Percentiles rank a stretch among this genome's conserved stretches.
phyloP scores from a whole-genome alignment of 2,329 filamentous ascomycete genomes.

The Aspergillus tamarii region DNA sequence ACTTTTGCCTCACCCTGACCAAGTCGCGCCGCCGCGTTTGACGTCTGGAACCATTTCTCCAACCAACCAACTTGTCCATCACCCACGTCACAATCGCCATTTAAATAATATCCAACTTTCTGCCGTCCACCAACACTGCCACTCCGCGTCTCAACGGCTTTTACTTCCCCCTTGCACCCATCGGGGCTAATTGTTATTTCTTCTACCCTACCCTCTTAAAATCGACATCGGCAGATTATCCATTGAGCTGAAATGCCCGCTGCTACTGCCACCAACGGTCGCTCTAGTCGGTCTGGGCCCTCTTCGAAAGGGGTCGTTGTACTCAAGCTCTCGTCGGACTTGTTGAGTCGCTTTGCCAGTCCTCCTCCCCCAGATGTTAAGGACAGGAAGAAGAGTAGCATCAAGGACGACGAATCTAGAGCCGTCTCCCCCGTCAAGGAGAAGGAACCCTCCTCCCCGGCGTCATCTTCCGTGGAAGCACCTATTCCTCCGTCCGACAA shows the following conservation, averaged over 20 bases:
- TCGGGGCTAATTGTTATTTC: slow-evolving; percentile 4
- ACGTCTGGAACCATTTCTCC: slow-evolving; percentile 19
- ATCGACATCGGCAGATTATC: neutral
- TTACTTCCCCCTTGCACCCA: slow-evolving; percentile 8
- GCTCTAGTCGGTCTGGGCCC: slow-evolving; percentile 35
- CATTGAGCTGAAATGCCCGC: slow-evolving; percentile 15
- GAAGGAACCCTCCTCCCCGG: slow-evolving; percentile 40
- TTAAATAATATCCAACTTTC: slow-evolving; percentile 5
- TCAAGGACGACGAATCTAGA: slow-evolving; percentile 19
- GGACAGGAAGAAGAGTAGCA: slow-evolving; percentile 23
- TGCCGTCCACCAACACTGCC: slow-evolving; percentile 13
- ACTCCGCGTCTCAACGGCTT: slow-evolving; percentile 9
- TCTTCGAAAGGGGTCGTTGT: slow-evolving; percentile 37
- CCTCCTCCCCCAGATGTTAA: slow-evolving; percentile 25
- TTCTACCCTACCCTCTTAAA: neutral
- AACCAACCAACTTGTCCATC: slow-evolving; percentile 8
- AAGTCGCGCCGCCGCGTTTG: slow-evolving; percentile 28
- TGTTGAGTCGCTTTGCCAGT: slow-evolving; percentile 41
- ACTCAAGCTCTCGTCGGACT: slow-evolving; percentile 43
- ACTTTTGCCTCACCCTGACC: slow-evolving; percentile 39
- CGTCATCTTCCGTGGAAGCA: slow-evolving; percentile 39
- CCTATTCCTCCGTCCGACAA: slow-evolving; percentile 46
- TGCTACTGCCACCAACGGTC: slow-evolving; percentile 38
- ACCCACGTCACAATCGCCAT: slow-evolving; percentile 29
- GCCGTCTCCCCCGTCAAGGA: slow-evolving; percentile 29